A percentile compares a stretch with the other conserved stretches of the same genome.
Conservation (phyloP, 768 basidiomycete species). For the Phallus indusiatus region DNA sequence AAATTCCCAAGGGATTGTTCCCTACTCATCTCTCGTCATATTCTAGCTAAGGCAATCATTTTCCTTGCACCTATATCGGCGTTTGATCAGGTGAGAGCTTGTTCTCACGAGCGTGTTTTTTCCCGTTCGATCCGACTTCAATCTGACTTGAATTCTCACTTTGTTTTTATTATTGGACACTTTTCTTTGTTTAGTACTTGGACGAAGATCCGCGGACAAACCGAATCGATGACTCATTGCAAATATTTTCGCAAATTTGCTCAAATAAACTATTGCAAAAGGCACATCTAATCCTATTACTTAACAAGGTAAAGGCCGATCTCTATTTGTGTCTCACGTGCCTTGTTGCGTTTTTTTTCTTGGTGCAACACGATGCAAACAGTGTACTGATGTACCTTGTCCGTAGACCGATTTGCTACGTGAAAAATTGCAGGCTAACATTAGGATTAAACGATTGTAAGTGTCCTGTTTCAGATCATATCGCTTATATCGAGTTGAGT, state of each 20-base stretch:
- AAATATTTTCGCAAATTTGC: constrained; percentile 67
- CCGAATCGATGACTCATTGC: constrained; percentile 72
- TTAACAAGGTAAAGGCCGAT: constrained; percentile 57
- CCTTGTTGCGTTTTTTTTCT: constrained; percentile 1
- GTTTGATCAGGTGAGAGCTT: constrained; percentile 61
- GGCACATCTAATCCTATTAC: constrained; percentile 62
- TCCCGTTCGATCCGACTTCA: constrained; percentile 6
- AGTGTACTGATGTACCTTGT: not conserved
- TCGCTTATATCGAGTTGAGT: too few relatives aligned
- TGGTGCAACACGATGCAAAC: not conserved
- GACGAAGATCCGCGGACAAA: constrained; percentile 76
- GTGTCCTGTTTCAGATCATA: not conserved
- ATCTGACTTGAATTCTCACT: not conserved
- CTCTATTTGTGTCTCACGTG: not conserved
- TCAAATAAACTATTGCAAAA: constrained; percentile 64
- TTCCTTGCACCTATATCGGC: constrained; percentile 82
- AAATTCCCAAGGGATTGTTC: not conserved
- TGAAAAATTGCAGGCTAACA: constrained; percentile 15
- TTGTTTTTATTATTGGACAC: not conserved
- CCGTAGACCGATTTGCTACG: constrained; percentile 15
- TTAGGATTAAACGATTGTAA: constrained; percentile 17
- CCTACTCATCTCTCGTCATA: not conserved
- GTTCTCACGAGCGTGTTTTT: constrained; percentile 1
- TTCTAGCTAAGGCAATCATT: constrained; percentile 69
- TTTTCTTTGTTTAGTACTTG: constrained; percentile 45